phyloP scores from a whole-genome alignment of 805 yeast species.

The Candida glaebosa region DNA sequence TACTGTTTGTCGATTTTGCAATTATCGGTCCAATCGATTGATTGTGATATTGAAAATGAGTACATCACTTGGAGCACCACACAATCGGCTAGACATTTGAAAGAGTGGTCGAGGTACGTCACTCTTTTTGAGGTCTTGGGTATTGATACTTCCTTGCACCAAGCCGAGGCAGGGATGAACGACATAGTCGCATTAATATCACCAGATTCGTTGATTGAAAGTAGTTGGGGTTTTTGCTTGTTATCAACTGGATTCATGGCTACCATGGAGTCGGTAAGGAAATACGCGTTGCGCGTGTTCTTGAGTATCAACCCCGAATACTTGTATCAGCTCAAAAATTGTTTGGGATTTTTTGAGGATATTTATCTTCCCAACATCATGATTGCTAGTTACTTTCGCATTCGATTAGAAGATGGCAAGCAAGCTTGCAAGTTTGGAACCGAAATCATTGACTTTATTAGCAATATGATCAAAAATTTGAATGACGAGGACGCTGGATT shows the following conservation, averaged over 20 bases:
- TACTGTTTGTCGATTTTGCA: constrained; percentile 64
- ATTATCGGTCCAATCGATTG: constrained; percentile 49
- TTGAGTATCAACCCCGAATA: constrained; percentile 48
- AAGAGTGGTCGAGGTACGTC: constrained; percentile 67
- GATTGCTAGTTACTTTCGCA: constrained; percentile 60
- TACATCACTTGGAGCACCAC: constrained; percentile 44
- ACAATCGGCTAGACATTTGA: constrained; percentile 26
- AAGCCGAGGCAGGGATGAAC: constrained; percentile 69
- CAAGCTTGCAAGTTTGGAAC: constrained; percentile 58
- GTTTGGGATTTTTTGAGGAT: constrained; percentile 42
- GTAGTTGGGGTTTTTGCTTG: constrained; percentile 72
- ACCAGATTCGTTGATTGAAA: constrained; percentile 49
- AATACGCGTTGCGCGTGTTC: constrained; percentile 54
- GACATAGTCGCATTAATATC: constrained; percentile 58
- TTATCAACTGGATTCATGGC: constrained; percentile 74
- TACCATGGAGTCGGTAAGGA: constrained; percentile 73
- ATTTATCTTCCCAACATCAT: constrained; percentile 57
- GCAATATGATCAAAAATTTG: constrained; percentile 28
- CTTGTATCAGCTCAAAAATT: constrained; percentile 32
- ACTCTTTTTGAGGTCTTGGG: constrained; percentile 80
- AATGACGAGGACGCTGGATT: constrained; percentile 20
- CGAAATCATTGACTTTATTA: constrained; percentile 44
- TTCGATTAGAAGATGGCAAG: constrained; percentile 24
- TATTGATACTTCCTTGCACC: constrained; percentile 82
- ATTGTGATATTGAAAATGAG: constrained; percentile 27